Base-by-base conservation (phyloP, 371 early-diverging fungal genomes). In the Mortierella sp. region DNA sequence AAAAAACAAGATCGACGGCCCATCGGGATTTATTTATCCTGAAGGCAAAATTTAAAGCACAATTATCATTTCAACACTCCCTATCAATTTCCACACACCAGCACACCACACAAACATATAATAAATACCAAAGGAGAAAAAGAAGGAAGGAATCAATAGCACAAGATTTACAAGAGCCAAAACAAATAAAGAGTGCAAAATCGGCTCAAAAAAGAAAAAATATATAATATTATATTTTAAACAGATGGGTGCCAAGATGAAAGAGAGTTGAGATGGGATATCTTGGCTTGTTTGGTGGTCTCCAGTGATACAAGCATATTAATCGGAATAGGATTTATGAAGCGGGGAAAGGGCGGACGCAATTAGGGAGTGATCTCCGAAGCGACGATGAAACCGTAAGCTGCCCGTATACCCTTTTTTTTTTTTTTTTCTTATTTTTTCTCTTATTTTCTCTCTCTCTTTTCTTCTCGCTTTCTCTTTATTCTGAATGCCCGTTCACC, bases 341-440 rank as follows among this genome's bases (percentile, higher is more conserved):
- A n/a, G 37, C 37, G 37, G 37, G 37, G 37, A 10, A 37, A 37
- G 37, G 37, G 37, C 4, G 10, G 4, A 37, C n/a, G n/a, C n/a
- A n/a, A n/a, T n/a, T n/a, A n/a, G n/a, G n/a, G n/a, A 40, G 13
- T 40, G 37, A 26, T 45, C 31, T 42, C 47, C 51, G 51, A 67
- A 67, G 57, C 57, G 67, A 67, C 13, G 9, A 40, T 40, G 13
- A 45, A 45, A n/a, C n/a, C n/a, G n/a, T n/a, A n/a, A n/a, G n/a
- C n/a, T n/a, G n/a, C n/a, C n/a, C n/a, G n/a, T n/a, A n/a, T n/a
- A n/a, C n/a, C 56, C 23, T 2, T 23, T 26, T 59, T 37, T 58
- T 29, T 61, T 13, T 17, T 26, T 45, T 35, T 29, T 31, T 45
- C 42, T 1, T 13, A 22, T 15, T 45, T 13, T 2, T 32, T 22